A percentile compares a stretch with the other conserved stretches of the same genome.
Evolutionary conservation across 1,139 yeast species (phyloP).

Genomic region (Debaryomyces udenii): DNA sequence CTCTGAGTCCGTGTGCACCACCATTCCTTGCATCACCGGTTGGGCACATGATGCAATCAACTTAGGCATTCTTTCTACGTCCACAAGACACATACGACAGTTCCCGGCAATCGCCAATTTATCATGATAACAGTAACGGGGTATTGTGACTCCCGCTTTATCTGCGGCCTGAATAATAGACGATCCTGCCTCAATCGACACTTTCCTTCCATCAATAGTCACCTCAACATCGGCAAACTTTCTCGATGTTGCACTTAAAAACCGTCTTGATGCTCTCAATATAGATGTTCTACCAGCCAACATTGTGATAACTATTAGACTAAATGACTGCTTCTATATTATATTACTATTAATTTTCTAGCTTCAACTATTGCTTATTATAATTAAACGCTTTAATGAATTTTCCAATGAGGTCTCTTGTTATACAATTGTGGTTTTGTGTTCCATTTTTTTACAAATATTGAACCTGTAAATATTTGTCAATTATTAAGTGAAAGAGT

Average conservation of each 20-base stretch:
- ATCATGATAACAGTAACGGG: constrained; percentile 91
- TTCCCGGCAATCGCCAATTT: constrained; percentile 92
- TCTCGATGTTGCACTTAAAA: constrained; percentile 31
- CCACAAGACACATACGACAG: constrained; percentile 93
- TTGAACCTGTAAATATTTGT: constrained; percentile 10
- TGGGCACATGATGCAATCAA: constrained; percentile 90
- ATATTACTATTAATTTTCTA: constrained; percentile 6
- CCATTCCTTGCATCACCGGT: constrained; percentile 91
- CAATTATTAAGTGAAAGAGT: constrained; percentile 9
- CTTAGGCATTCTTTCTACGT: constrained; percentile 87
- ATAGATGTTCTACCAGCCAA: constrained; percentile 27
- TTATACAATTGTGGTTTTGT: constrained; percentile 9
- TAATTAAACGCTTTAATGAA: neutral
- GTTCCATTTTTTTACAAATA: constrained; percentile 3
- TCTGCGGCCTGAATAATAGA: constrained; percentile 92
- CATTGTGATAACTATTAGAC: constrained; percentile 13
- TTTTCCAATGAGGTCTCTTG: constrained; percentile 3
- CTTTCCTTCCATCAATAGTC: constrained; percentile 77
- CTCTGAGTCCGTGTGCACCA: constrained; percentile 78
- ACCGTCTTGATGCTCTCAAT: constrained; percentile 33
- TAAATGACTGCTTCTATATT: constrained; percentile 9
- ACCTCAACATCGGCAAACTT: constrained; percentile 65
- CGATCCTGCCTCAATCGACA: constrained; percentile 82
- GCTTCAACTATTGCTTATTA: neutral
- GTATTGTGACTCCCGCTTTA: constrained; percentile 85